Conservation (phyloP, 768 basidiomycete species). For the Mycena epipterygia region DNA sequence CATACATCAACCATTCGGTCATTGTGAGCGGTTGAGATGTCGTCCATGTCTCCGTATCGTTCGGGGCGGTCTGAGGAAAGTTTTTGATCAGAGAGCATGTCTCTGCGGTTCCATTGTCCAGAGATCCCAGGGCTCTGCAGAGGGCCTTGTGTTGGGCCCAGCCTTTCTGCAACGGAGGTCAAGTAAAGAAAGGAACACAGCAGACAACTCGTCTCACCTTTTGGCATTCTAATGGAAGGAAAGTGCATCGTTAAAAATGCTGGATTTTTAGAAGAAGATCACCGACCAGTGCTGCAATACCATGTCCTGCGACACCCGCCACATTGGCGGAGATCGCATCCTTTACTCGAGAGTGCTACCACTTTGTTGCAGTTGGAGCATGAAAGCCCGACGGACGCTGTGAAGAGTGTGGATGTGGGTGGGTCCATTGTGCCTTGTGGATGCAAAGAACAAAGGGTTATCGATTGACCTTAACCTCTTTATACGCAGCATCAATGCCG, state of each 20-base stretch:
- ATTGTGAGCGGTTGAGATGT: not conserved
- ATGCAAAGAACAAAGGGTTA: not conserved
- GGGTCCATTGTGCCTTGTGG: conserved; percentile 9
- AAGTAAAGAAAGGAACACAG: not conserved
- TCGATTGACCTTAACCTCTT: not conserved
- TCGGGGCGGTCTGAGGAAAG: conserved; percentile 10
- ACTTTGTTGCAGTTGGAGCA: conserved; percentile 16
- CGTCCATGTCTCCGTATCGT: conserved; percentile 7
- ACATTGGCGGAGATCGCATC: conserved; percentile 2
- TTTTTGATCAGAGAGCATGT: not conserved
- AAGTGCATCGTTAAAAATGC: not conserved
- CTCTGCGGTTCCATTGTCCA: conserved; percentile 3
- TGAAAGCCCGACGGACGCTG: not conserved
- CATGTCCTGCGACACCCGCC: conserved; percentile 6
- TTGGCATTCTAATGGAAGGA: conserved; percentile 9
- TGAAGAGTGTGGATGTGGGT: not conserved
- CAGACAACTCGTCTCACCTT: conserved; percentile 5
- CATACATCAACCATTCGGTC: conserved; percentile 10
- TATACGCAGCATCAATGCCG: no score
- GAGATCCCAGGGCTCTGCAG: conserved; percentile 2
- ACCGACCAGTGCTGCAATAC: conserved; percentile 19
- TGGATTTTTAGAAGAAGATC: not conserved
- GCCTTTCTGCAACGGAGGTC: conserved; percentile 8
- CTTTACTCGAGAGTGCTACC: not conserved
- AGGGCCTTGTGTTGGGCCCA: conserved; percentile 21